Evolutionary conservation across 345 rosid species (phyloP).

Genomic region (Excoecaria agallocha): DNA sequence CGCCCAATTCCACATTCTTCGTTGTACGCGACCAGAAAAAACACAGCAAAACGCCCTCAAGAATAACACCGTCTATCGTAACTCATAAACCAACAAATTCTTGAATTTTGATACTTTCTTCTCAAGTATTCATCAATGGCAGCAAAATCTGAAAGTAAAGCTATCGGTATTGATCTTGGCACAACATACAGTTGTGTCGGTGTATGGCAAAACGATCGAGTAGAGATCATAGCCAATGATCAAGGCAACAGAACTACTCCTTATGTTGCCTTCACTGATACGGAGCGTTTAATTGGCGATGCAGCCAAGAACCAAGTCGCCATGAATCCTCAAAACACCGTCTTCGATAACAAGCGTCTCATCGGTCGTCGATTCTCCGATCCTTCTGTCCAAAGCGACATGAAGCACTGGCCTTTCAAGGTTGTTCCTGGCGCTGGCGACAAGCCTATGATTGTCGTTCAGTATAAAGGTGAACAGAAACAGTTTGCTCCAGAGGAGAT

Average conservation of each 20-base stretch:
- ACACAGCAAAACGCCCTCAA: too few relatives aligned
- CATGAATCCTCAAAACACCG: conserved; percentile 24
- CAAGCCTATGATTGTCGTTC: conserved; percentile 22
- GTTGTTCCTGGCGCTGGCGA: conserved; percentile 19
- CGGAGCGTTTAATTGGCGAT: conserved; percentile 15
- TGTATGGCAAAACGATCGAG: conserved; percentile 25
- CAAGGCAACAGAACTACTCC: conserved; percentile 27
- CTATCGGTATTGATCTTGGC: conserved; percentile 24
- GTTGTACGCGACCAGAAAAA: too few relatives aligned
- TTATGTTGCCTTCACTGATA: conserved; percentile 21
- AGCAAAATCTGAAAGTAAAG: conserved; percentile 20
- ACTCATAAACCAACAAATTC: not conserved
- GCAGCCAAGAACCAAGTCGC: conserved; percentile 25
- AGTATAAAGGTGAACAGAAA: conserved; percentile 22
- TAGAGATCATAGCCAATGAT: conserved; percentile 24
- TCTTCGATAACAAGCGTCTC: conserved; percentile 23
- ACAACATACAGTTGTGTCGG: conserved; percentile 24
- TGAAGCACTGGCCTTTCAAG: conserved; percentile 30
- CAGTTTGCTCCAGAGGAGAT: conserved; percentile 21
- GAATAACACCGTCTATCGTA: not conserved
- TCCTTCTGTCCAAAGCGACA: conserved; percentile 20
- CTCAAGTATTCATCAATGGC: conserved; percentile 4
- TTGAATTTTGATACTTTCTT: not conserved
- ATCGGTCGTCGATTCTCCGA: conserved; percentile 23
- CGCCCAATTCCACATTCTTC: not conserved